Base-by-base conservation (phyloP, 805 yeast species). In the Sugiyamaella boreocaroliniensis region DNA sequence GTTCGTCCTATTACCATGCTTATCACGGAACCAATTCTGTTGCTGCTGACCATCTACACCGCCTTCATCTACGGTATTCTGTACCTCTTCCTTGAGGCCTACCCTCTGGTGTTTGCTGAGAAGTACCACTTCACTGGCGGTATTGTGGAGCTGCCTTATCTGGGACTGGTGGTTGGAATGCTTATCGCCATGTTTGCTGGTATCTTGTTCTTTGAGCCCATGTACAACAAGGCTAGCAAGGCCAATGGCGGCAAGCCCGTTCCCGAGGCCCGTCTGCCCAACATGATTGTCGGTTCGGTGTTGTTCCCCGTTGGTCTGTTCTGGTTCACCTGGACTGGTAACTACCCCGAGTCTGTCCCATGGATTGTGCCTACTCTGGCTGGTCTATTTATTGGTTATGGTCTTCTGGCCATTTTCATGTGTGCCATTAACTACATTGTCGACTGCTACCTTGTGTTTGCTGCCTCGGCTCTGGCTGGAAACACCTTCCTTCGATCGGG, bases 251-350 rank as follows among this genome's bases (percentile, higher is more conserved):
- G 82, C 48, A 73, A 70, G 55, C 77, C 80, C 7, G 78, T 83
- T 16, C 95, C 97, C 0, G 96, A 89, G 68, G 85, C 82, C 37
- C 80, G 96, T 68, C 73, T 89, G 53, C 80, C 83, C 15, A 82
- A 90, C 34, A 80, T 89, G 85, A 78, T 87, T 69, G 68, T 77
- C 43, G 90, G 95, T 32, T 82, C 83, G 20, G 58, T 86, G 50
- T 64, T 77, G 8, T 87, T 89, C 72, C 85, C 95, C 29, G 73
- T 80, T 50, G 96, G 96, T 50, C 72, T 89, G 56, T 75, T 89
- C 62, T 86, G 96, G 96, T 75, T 89, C 67, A 80, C 86, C 53
- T 89, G 96, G 96, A 73, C 92, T 9, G 96, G 96, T 64, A 77
- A 80, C 57, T 89, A 82, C 68, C 83, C 79, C 47, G 68, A 82